Evolutionary conservation across 2,329 filamentous ascomycete genomes (phyloP).

Genomic region (Cordyceps cicadae): DNA sequence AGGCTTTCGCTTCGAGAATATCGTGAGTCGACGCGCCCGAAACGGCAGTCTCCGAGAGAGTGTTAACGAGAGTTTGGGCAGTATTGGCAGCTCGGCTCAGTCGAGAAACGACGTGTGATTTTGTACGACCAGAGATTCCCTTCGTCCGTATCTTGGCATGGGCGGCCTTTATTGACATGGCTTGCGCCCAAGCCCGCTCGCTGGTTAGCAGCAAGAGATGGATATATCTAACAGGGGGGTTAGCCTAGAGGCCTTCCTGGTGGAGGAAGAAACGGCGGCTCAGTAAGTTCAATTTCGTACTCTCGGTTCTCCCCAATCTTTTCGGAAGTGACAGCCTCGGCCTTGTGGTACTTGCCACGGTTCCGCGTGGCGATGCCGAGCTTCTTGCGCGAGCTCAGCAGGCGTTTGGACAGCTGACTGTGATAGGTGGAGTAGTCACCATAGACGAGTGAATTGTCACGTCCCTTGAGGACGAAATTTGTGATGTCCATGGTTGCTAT

Average conservation of each 20-base stretch:
- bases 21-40: slow-evolving; percentile 62
- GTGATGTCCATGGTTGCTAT: slow-evolving; percentile 72
- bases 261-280: not conserved
- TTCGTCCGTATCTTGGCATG: slow-evolving; percentile 67
- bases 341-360: slow-evolving; percentile 74
- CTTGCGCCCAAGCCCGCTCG: slow-evolving; percentile 90
- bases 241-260: not conserved
- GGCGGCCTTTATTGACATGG: slow-evolving; percentile 84
- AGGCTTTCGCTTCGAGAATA: slow-evolving; percentile 78
- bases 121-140: slow-evolving; percentile 68
- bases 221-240: slow-evolving; percentile 49
- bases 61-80: slow-evolving; percentile 58
- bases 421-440: slow-evolving; percentile 87
- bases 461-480: slow-evolving; percentile 66
- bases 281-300: slow-evolving; percentile 41
- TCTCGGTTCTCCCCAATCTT: slow-evolving; percentile 68
- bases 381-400: slow-evolving; percentile 78
- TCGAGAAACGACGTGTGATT: slow-evolving; percentile 82
- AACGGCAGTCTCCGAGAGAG: slow-evolving; percentile 54
- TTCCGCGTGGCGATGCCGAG: slow-evolving; percentile 76
- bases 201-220: slow-evolving; percentile 75
- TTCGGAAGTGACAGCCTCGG: slow-evolving; percentile 60
- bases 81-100: slow-evolving; percentile 69
- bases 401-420: slow-evolving; percentile 65
- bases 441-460: slow-evolving; percentile 76